A percentile compares a stretch with the other conserved stretches of the same genome.
These are phyloP conservation scores for Blastobotrys illinoisensis DNA, from an alignment of 1,139 yeast genomes.

Conservation along the genomic window DNA sequence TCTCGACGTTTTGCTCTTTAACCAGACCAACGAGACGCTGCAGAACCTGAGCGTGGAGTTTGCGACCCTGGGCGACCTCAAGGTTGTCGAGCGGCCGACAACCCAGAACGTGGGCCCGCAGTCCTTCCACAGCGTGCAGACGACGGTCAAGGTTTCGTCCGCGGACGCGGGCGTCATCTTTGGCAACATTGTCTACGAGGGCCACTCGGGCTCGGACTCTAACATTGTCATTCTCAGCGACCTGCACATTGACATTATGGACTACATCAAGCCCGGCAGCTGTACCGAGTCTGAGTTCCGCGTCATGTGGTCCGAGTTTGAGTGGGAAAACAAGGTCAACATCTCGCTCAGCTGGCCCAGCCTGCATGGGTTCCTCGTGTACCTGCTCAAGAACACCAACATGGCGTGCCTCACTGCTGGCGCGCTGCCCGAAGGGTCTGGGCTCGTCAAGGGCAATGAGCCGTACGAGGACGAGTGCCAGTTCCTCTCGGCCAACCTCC, in stretches of 20 bases:
- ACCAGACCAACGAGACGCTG: conserved; percentile 87
- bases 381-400: conserved; percentile 76
- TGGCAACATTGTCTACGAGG: conserved; percentile 95
- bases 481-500: conserved; percentile 89
- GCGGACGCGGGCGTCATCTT: conserved; percentile 97
- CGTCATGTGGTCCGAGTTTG: conserved; percentile 98
- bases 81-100: conserved; percentile 88
- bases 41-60: conserved; percentile 91
- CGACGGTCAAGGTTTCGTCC: conserved; percentile 89
- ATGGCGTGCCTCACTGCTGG: conserved; percentile 94
- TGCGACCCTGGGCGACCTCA: conserved; percentile 93
- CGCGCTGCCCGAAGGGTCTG: conserved; percentile 44
- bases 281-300: conserved; percentile 90
- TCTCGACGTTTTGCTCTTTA: conserved; percentile 86
- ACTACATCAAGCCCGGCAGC: conserved; percentile 89
- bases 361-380: conserved; percentile 73
- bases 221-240: conserved; percentile 90
- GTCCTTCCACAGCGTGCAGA: conserved; percentile 85
- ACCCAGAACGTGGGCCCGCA: conserved; percentile 95
- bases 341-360: conserved; percentile 67
- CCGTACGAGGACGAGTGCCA: conserved; percentile 80
- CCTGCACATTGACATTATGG: conserved; percentile 94
- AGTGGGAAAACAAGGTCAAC: conserved; percentile 98
- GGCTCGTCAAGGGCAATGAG: conserved; percentile 20
- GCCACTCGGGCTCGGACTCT: conserved; percentile 86